A percentile compares a stretch with the other conserved stretches of the same genome.
Conservation (phyloP, 2,329 filamentous ascomycete genomes). For the Alternaria ethzedia region DNA sequence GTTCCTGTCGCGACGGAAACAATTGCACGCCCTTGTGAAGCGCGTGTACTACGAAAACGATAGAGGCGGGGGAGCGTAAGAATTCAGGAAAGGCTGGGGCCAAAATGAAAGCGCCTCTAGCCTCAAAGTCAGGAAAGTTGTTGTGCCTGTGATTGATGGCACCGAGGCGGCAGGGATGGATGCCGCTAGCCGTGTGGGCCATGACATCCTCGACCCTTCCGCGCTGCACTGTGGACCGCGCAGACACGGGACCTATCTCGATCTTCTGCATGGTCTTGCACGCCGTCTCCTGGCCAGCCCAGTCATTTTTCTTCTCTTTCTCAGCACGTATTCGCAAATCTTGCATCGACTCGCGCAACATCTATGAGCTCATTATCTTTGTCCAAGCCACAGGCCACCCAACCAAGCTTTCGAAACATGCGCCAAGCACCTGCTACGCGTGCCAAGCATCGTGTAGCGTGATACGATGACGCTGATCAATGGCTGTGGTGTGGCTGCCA, state of each 20-base stretch:
- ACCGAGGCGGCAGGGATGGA: slow-evolving; percentile 18
- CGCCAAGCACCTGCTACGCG: slow-evolving; percentile 2
- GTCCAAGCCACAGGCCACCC: neutral
- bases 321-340: neutral
- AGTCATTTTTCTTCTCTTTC: neutral
- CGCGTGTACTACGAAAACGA: neutral
- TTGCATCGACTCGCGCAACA: neutral
- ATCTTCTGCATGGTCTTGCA: neutral
- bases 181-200: slow-evolving; percentile 21
- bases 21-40: neutral
- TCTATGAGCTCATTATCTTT: slow-evolving; percentile 9
- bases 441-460: neutral
- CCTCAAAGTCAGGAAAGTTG: slow-evolving; percentile 17
- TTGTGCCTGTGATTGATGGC: slow-evolving; percentile 21
- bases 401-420: slow-evolving; percentile 1
- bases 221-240: slow-evolving; percentile 1
- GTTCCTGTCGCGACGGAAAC: neutral
- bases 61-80: neutral
- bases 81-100: slow-evolving; percentile 2
- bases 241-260: neutral
- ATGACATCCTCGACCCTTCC: slow-evolving; percentile 4
- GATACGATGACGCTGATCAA: slow-evolving; percentile 4
- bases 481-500: slow-evolving; percentile 14
- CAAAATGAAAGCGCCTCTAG: slow-evolving; percentile 6
- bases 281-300: neutral